Conservation (phyloP, 495 filamentous ascomycete genomes). For the Aspergillus bridgeri region DNA sequence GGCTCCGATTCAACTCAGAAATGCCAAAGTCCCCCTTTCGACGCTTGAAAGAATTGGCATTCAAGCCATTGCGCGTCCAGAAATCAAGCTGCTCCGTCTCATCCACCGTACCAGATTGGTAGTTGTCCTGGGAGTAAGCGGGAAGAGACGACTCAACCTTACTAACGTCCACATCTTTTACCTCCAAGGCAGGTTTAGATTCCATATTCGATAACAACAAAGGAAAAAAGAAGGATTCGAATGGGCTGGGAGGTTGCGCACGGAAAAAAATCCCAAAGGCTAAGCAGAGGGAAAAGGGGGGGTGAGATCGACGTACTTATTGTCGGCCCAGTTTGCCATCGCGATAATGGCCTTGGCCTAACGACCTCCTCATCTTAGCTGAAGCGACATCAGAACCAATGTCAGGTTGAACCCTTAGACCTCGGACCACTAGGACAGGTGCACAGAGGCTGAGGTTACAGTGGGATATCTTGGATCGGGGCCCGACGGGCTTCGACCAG, state of each 20-base stretch:
- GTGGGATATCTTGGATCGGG: slow-evolving; percentile 3
- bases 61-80: slow-evolving; percentile 50
- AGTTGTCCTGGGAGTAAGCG: slow-evolving; percentile 9
- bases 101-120: slow-evolving; percentile 12
- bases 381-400: not conserved
- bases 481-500: not conserved
- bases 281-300: not conserved
- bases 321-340: slow-evolving; percentile 1
- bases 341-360: not conserved
- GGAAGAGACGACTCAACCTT: slow-evolving; percentile 5
- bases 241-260: not conserved
- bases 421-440: not conserved
- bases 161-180: not conserved
- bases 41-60: slow-evolving; percentile 43
- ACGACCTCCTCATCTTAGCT: not conserved
- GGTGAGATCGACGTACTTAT: not conserved
- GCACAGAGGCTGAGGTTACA: slow-evolving; percentile 15
- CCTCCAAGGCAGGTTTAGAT: not conserved
- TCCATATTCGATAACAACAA: not conserved
- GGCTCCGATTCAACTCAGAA: slow-evolving; percentile 30
- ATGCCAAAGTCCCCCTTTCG: slow-evolving; percentile 1
- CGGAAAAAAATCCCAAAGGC: not conserved
- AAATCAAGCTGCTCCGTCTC: slow-evolving; percentile 26
- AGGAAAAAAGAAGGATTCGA: not conserved
- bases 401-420: not conserved